Percentiles rank a stretch among this genome's conserved stretches.
Conservation (phyloP, 805 yeast genomes). For the Schizosaccharomyces octosporus region DNA sequence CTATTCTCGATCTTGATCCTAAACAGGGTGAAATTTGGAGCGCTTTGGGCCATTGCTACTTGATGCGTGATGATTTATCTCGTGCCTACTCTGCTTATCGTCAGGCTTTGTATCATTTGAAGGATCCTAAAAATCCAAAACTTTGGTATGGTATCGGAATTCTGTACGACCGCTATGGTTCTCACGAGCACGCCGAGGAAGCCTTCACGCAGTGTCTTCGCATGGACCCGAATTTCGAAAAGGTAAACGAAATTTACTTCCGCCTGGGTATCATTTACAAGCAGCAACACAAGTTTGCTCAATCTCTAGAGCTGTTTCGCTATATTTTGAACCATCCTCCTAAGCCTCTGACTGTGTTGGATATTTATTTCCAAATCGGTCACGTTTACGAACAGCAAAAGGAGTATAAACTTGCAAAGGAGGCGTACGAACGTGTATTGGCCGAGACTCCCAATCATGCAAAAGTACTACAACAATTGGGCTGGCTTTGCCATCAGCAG, state of each 20-base stretch:
- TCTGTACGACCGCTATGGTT: conserved; percentile 83
- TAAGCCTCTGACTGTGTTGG: conserved; percentile 83
- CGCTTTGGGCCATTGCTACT: conserved; percentile 60
- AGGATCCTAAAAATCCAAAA: conserved; percentile 85
- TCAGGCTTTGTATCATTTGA: conserved; percentile 73
- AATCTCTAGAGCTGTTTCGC: conserved; percentile 82
- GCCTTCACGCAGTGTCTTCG: conserved; percentile 90
- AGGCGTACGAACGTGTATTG: conserved; percentile 82
- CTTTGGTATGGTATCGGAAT: conserved; percentile 98
- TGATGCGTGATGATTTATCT: conserved; percentile 88
- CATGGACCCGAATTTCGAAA: conserved; percentile 86
- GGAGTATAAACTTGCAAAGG: conserved; percentile 75
- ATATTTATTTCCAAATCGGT: conserved; percentile 96
- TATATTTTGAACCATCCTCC: conserved; percentile 83
- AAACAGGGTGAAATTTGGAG: conserved; percentile 97
- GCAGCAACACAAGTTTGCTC: conserved; percentile 67
- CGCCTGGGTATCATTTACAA: conserved; percentile 88
- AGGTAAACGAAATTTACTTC: conserved; percentile 88
- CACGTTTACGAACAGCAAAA: conserved; percentile 82
- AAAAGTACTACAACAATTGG: conserved; percentile 83
- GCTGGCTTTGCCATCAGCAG: conserved; percentile 67
- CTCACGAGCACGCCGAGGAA: conserved; percentile 91
- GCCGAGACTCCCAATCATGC: conserved; percentile 82
- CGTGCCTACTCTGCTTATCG: conserved; percentile 92
- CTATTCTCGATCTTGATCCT: conserved; percentile 56